Evolutionary conservation across 441 rosid species (phyloP), one percentile per base, ranked within the genome.

Genomic region (Euphorbia celastroides): DNA sequence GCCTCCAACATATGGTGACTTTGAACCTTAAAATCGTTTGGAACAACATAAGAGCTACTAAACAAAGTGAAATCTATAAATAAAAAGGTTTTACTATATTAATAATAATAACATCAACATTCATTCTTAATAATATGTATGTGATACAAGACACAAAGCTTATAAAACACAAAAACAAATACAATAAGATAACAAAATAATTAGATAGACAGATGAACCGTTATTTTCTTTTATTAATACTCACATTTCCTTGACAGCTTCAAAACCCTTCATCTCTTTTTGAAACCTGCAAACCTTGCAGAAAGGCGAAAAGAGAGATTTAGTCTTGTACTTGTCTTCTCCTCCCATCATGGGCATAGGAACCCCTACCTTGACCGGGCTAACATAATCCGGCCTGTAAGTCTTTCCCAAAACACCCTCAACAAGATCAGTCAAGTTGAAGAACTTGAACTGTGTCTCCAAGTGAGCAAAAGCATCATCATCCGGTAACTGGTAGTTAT

Each of bases 321-420:
- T 82, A 8, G 96, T 88, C 62, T 84, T 80, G 74, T 90, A 90
- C 75, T 82, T 88, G 73, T 88, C 97, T 60, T 93, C 91, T 1
- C 98, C 94, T 10, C 96, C 98, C 90, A 86, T 79, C 73, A 90
- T 81, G 25, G 98, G 98, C 94, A 88, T 88, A 0, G 89, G 79
- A 27, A 90, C 94, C 2, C 96, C 94, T 34, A 67, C 76, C 82
- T 90, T 88, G 16, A 82, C 93, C 0, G 89, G 84, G 74, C 92
- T 88, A 0, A 83, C 89, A 71, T 86, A 90, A 14, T 59, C 88
- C 0, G 90, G 88, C 82, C 83, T 80, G 75, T 93, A 86, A 55
- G 94, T 90, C 76, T 90, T 87, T 7, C 96, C 98, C 75, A 93
- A 38, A 32, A 93, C 85, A 32, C 98, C 98, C 60, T 90, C 96